Base-by-base conservation (phyloP, 345 rosid genomes). In the Eutrema japonicum region DNA sequence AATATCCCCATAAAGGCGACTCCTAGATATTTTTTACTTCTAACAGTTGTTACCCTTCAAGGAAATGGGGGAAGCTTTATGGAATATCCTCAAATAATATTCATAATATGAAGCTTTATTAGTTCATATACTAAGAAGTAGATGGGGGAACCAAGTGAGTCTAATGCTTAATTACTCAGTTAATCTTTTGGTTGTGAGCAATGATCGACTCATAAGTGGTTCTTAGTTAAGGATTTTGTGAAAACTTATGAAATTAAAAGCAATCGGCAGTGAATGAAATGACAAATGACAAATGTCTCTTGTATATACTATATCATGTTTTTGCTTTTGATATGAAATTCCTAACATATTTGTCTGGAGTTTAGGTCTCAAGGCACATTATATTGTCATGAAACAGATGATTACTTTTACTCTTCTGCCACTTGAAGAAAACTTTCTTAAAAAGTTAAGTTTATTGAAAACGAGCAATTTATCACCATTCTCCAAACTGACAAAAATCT, bases 401-500 rank as follows among this genome's bases (percentile, higher is more conserved):
- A 64, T 10, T 35, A 11, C 7, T 14, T 42, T 63, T 46, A 16
- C 68, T 47, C 70, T 49, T 49, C 11, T 22, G 6, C 8, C 35
- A 33, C n/a, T 36, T 49, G 26, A 50, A 8, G 12, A 52, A 52
- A 52, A 40, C 11, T 52, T 14, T 10, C 3, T 27, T 30, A 52
- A 40, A 42, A 67, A 30, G 62, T 29, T 37, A 10, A 38, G 12
- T 8, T 32, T 38, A 30, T 6, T 62, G 45, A 53, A 69, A 76
- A 12, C 36, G 49, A 61, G 62, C 5, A 37, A 27, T 61, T 36
- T 69, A 54, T 35, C 36, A 37, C 30, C 35, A 53, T 61, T 54
- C 10, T 32, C 70, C 10, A 69, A 62, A 62, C 45, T 4, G 71
- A 62, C 79, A 76, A 69, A 68, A 62, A 76, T 50, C 68, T 67